phyloP scores from a whole-genome alignment of 768 basidiomycete species.

The Phanerochaete carnosa region DNA sequence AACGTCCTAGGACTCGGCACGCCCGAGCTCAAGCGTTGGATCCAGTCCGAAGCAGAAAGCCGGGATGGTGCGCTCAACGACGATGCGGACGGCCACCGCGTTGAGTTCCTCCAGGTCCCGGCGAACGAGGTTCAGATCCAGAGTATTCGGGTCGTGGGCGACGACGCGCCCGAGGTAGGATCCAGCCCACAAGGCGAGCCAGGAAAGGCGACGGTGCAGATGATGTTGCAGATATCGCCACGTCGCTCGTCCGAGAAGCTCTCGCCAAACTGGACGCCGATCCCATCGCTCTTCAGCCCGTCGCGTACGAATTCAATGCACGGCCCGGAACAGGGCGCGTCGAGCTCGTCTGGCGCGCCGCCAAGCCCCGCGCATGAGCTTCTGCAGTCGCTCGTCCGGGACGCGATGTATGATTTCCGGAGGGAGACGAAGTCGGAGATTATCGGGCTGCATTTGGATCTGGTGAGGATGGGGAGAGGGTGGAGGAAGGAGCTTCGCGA shows the following conservation, averaged over 20 bases:
- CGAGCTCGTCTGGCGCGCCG: constrained; percentile 19
- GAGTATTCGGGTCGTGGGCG: constrained; percentile 1
- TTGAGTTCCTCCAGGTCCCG: constrained; percentile 40
- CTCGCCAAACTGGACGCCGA: constrained; percentile 4
- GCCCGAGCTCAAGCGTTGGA: constrained; percentile 53
- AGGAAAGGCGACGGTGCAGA: constrained; percentile 10
- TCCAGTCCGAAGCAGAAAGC: constrained; percentile 35
- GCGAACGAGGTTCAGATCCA: constrained; percentile 8
- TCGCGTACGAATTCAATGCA: neutral
- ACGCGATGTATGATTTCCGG: constrained; percentile 73
- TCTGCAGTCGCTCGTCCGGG: constrained; percentile 60
- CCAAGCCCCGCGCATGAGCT: constrained; percentile 51
- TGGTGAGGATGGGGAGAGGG: constrained; percentile 65
- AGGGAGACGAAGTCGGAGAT: constrained; percentile 69
- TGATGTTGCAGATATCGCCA: constrained; percentile 22
- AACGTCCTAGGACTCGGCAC: constrained; percentile 44
- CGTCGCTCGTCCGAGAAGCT: constrained; percentile 34
- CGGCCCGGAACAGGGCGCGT: neutral
- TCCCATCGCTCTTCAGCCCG: constrained; percentile 7
- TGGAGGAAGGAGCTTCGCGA: constrained; percentile 65
- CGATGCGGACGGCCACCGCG: constrained; percentile 35
- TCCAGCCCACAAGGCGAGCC: constrained; percentile 6
- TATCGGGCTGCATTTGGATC: constrained; percentile 70
- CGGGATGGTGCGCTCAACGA: constrained; percentile 21
- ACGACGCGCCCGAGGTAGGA: neutral